Evolutionary conservation across 495 filamentous ascomycete species (phyloP), one percentile per base, ranked within the genome.

Genomic region (Cryomyces minteri): DNA sequence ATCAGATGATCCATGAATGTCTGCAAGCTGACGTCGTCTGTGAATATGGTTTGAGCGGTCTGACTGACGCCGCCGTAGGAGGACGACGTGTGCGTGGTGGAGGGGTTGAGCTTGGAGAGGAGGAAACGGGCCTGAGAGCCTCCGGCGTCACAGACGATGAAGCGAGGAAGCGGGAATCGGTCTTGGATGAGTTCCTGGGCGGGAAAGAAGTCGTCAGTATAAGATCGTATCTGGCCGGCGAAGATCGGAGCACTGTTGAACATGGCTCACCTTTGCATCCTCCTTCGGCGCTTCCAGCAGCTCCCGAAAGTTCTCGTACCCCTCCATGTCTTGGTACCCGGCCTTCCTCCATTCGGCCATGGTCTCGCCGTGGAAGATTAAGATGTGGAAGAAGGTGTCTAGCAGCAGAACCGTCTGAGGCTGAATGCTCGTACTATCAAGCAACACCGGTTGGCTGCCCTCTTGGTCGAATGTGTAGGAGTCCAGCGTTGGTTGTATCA

Each of bases 1-100:
- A 99, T 99, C 59, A 99, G 66, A 68, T 93, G 84, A 51, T 99
- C 92, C 90, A 96, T 99, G 58, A 99, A 99, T 5, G 88, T 96
- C 63, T 96, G 90, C 58, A 99, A 67, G 25, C 86, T 94, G 43
- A 99, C 92, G 64, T 99, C 92, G 55, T 99, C 92, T 2, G 92
- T 99, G 64, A 99, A 99, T 53, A 99, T 96, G 10, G 92, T 99
- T 66, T 96, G 92, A 32, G 90, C 87, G 18, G 81, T 88, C 56
- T 93, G 84, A 14, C 81, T 73, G 30, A 84, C 79, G 49, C 87
- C 88, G 45, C 92, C 90, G 52, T 93, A 95, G 6, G 83, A 79
- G 0, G 29, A 29, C 12, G 81, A 85, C 9, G 88, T 94, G 59
- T 99, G 90, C n/a, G 92, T 96, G 9, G 92, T 99, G 2, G 84